phyloP scores from a whole-genome alignment of 1,284 basidiomycete genomes.

The Afroboletus lepidellus region DNA sequence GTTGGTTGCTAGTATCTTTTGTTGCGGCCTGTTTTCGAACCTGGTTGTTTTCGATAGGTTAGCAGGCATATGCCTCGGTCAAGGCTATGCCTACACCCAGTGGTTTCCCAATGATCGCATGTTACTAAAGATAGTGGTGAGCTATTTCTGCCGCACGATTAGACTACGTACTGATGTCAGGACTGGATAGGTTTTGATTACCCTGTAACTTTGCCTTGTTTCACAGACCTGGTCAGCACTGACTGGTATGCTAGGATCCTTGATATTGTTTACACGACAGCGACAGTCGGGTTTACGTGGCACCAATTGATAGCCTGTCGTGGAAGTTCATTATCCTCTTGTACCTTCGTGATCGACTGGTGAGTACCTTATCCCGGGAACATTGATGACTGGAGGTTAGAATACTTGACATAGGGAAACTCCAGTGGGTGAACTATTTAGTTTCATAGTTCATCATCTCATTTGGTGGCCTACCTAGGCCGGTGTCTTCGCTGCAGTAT shows the following conservation, averaged over 20 bases:
- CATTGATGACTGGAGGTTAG: background rate
- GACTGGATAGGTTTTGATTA: too few species aligned
- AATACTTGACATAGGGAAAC: background rate
- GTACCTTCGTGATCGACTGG: background rate
- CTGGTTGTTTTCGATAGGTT: background rate
- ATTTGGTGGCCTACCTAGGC: background rate
- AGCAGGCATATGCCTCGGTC: conserved; percentile 6
- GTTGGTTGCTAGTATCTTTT: background rate
- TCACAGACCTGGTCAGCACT: too few species aligned
- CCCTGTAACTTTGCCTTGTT: too few species aligned
- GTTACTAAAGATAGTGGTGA: background rate
- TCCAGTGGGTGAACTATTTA: background rate
- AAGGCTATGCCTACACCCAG: conserved; percentile 2
- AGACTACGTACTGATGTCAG: too few species aligned
- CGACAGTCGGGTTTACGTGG: background rate
- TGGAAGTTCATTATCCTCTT: background rate
- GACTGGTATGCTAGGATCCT: background rate
- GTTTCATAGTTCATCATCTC: background rate
- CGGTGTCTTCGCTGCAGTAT: background rate
- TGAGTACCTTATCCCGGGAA: background rate
- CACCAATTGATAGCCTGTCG: conserved; percentile 5
- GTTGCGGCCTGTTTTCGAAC: background rate
- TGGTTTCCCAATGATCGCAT: conserved; percentile 5
- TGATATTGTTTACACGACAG: background rate
- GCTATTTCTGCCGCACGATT: too few species aligned